Evolutionary conservation across 352 stramenopile species (phyloP).

Genomic region (Blastocystis sp.): DNA sequence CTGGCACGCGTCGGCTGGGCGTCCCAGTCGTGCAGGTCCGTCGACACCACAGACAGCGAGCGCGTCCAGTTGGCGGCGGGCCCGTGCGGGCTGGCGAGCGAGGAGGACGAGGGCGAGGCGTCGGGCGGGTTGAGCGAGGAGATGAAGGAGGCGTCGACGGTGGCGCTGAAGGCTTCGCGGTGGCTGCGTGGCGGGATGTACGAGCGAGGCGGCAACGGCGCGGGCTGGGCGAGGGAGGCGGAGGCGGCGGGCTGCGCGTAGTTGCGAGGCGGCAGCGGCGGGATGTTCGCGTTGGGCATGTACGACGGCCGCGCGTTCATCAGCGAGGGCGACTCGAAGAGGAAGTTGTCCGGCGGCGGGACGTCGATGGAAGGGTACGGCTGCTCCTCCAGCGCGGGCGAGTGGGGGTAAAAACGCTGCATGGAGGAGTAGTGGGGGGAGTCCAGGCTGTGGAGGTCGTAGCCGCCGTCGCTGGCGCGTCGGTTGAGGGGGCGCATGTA

Average conservation of each 20-base stretch:
- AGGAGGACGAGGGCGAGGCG: not conserved
- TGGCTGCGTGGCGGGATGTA: not conserved
- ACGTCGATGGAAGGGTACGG: no score
- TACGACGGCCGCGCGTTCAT: not conserved
- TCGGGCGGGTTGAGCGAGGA: no score
- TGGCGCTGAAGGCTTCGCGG: slow-evolving; percentile 41
- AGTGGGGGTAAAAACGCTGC: not conserved
- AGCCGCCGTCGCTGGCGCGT: not conserved
- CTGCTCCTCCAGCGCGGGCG: no score
- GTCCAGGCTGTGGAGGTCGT: not conserved
- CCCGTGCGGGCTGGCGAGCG: not conserved
- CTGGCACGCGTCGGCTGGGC: no score
- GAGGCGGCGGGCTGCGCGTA: not conserved
- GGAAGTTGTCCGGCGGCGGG: slow-evolving; percentile 5
- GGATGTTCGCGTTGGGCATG: not conserved
- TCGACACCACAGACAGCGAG: no score
- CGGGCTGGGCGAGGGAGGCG: not conserved
- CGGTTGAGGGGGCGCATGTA: not conserved
- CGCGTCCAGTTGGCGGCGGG: slow-evolving; percentile 6
- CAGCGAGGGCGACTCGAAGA: slow-evolving; percentile 14
- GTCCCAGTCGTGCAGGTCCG: no score
- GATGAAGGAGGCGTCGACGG: not conserved
- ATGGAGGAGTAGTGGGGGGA: not conserved
- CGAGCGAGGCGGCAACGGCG: slow-evolving; percentile 50
- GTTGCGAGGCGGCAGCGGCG: not conserved